Evolutionary conservation across 169 alveolate genomes (phyloP), one percentile per base, ranked within the genome.

Genomic region (Babesia ovis): DNA sequence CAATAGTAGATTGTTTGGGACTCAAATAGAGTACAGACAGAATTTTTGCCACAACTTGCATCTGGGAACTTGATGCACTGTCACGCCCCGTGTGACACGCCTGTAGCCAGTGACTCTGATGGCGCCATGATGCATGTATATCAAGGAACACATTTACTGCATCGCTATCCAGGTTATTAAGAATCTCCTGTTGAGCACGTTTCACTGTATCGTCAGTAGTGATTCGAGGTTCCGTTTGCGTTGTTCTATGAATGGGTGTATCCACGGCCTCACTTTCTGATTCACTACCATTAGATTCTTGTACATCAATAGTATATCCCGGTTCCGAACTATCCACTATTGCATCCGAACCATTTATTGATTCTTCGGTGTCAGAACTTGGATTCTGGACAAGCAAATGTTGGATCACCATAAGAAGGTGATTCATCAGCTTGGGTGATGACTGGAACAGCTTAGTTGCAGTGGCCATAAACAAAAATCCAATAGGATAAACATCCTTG

Each of bases 371-470:
- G 62, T 70, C 71, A 4, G 48, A 14, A 3, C 16, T 11, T 9
- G 34, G 31, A 25, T 41, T 8, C 14, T 42, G 5, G 46, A 77
- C 86, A 14, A 77, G 29, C 39, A 87, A 42, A 42, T 87, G 77
- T 37, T 77, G 86, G 41, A 87, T 87, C 32, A 83, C 86, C 45
- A 85, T 83, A 51, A 87, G 61, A 23, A 87, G 77, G 46, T 87
- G 92, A 53, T 82, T 77, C 91, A 87, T 87, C 53, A 80, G 62
- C 64, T 87, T 87, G 62, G 83, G 77, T 14, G 90, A 81, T n/a
- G 92, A 83, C 64, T 83, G 89, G 69, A 83, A 87, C 60, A 87
- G 29, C 23, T 77, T 77, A 16, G 92, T 83, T 22, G 88, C 84
- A 25, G 86, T 70, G 20, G 89, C 77, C 59, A 73, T 77, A 54